A percentile compares a stretch with the other conserved stretches of the same genome.
Evolutionary conservation across 371 early-diverging fungal genomes (phyloP).

Genomic region (Mortierella sp.): DNA sequence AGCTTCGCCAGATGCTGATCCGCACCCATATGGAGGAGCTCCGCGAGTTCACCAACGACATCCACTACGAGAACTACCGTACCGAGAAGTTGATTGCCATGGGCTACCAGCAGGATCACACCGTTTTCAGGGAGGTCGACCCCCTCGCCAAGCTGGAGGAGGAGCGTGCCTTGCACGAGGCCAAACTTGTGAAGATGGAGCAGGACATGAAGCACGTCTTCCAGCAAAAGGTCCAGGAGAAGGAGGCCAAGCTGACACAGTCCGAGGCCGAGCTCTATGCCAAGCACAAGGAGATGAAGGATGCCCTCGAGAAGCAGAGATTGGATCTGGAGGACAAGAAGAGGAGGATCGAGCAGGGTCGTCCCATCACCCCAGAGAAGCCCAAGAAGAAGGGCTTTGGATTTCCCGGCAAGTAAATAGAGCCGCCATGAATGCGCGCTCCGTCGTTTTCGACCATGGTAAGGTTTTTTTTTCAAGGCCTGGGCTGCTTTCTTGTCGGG

Average conservation of each 20-base stretch:
- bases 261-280: constrained; percentile 97
- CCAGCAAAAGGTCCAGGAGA: constrained; percentile 98
- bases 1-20: constrained; percentile 92
- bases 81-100: constrained; percentile 87
- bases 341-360: constrained; percentile 86
- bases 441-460: not conserved
- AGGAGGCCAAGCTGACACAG: constrained; percentile 96
- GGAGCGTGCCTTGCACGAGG: constrained; percentile 93
- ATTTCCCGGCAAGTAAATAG: constrained; percentile 70
- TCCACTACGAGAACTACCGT: constrained; percentile 93
- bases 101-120: constrained; percentile 86
- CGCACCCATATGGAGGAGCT: constrained; percentile 94
- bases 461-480: too few relatives aligned
- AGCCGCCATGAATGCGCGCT: not conserved
- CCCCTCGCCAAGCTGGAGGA: constrained; percentile 94
- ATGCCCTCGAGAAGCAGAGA: constrained; percentile 94
- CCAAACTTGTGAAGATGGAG: constrained; percentile 97
- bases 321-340: constrained; percentile 95
- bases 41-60: constrained; percentile 86
- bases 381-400: constrained; percentile 85
- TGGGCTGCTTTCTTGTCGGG: not conserved
- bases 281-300: constrained; percentile 97
- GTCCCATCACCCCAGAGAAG: constrained; percentile 87
- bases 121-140: constrained; percentile 88
- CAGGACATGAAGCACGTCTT: constrained; percentile 97